Evolutionary conservation across 208 protist species (phyloP).

Genomic region (Trypanosoma melophagium): DNA sequence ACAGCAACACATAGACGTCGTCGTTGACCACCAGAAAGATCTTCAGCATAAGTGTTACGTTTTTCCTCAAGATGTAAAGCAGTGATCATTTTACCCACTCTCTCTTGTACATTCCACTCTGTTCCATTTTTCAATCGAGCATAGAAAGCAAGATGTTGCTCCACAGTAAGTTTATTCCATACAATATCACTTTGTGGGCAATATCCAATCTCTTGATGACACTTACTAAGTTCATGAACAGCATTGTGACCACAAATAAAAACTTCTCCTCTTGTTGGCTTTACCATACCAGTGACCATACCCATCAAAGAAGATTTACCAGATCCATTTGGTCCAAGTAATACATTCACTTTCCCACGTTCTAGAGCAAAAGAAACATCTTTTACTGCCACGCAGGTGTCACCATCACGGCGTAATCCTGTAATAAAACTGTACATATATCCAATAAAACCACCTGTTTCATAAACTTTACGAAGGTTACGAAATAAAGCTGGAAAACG

Average conservation of each 20-base stretch:
- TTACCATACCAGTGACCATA: slow-evolving; percentile 75
- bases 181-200: slow-evolving; percentile 94
- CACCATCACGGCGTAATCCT: slow-evolving; percentile 45
- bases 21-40: slow-evolving; percentile 79
- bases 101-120: slow-evolving; percentile 40
- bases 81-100: slow-evolving; percentile 52
- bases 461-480: slow-evolving; percentile 61
- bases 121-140: slow-evolving; percentile 82
- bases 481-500: slow-evolving; percentile 42
- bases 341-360: slow-evolving; percentile 67
- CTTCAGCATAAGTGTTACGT: slow-evolving; percentile 38
- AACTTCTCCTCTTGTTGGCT: slow-evolving; percentile 59
- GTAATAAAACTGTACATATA: slow-evolving; percentile 73
- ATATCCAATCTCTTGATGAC: slow-evolving; percentile 87
- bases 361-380: slow-evolving; percentile 69
- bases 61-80: slow-evolving; percentile 63
- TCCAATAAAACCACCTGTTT: slow-evolving; percentile 56
- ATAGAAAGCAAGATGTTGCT: slow-evolving; percentile 93
- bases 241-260: slow-evolving; percentile 64
- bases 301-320: slow-evolving; percentile 84
- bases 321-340: slow-evolving; percentile 86
- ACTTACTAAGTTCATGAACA: slow-evolving; percentile 46
- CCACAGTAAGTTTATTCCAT: slow-evolving; percentile 88
- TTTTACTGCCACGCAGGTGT: slow-evolving; percentile 57
- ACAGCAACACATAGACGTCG: slow-evolving; percentile 84